Evolutionary conservation across 2,329 filamentous ascomycete genomes (phyloP), one percentile per base, ranked within the genome.

Genomic region (Ophiostoma ips): DNA sequence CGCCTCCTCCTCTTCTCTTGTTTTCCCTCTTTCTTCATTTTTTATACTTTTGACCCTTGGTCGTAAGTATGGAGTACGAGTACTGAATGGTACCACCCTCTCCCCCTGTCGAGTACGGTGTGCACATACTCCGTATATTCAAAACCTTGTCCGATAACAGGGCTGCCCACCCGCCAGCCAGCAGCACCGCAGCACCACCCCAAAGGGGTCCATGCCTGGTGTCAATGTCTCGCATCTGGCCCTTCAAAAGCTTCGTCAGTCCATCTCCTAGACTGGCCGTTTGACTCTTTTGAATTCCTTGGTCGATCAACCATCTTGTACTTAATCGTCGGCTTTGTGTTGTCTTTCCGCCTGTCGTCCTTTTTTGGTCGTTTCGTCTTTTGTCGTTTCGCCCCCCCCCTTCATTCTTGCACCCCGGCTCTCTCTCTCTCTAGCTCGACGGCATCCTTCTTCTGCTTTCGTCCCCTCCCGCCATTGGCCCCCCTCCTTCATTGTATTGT

Each of bases 101-200:
- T 12, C 28, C 35, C 30, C 18, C 19, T 34, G 37, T 34, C 28
- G 16, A 28, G 18, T 34, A 6, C 18, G n/a, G 9, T 50, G 37
- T 36, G 19, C 34, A 21, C 5, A 7, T 44, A 28, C 24, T 28
- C 24, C 24, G 24, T 16, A 43, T 28, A 28, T 43, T 28, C 21
- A 41, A 41, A 21, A 41, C 24, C 36, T 47, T 41, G 16, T 35
- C 44, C 49, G 49, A 47, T 50, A 47, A 30, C 44, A 47, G 38
- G 33, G 38, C 48, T 44, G 40, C 48, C 48, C 48, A 34, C 11
- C 34, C 31, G 21, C 40, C 19, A 43, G 24, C 30, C 13, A 43
- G 40, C 24, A 43, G 21, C 40, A 31, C 40, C 30, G 24, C 28
- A 41, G 38, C 21, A 41, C 38, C 3, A 24, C 37, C 12, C 15